Percentiles rank a stretch among this genome's conserved stretches.
Conservation (phyloP, 2,329 filamentous ascomycete genomes). For the Akanthomyces uredinophilus region DNA sequence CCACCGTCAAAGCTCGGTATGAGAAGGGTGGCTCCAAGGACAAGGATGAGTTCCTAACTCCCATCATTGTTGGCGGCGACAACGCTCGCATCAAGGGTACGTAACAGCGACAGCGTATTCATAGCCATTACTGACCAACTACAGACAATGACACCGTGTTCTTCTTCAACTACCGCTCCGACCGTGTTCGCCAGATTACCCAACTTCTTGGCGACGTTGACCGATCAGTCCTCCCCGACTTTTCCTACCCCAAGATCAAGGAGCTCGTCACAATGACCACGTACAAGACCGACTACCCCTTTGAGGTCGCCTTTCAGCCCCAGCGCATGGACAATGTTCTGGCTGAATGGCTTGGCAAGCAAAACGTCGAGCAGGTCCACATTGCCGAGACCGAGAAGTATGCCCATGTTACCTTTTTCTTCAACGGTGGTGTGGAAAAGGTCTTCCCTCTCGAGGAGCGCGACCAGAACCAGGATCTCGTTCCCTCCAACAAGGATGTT, state of each 20-base stretch:
- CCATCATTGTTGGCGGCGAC: slow-evolving; percentile 87
- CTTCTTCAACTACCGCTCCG: slow-evolving; percentile 99
- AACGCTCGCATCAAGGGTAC: slow-evolving; percentile 79
- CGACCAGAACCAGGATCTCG: slow-evolving; percentile 71
- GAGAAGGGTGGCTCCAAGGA: slow-evolving; percentile 62
- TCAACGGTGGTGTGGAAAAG: slow-evolving; percentile 98
- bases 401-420: slow-evolving; percentile 99
- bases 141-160: slow-evolving; percentile 88
- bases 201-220: slow-evolving; percentile 91
- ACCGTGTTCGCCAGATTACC: slow-evolving; percentile 92
- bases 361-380: slow-evolving; percentile 88
- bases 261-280: slow-evolving; percentile 91
- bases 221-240: slow-evolving; percentile 83
- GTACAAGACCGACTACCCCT: slow-evolving; percentile 94
- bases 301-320: slow-evolving; percentile 86
- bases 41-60: slow-evolving; percentile 97
- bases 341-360: slow-evolving; percentile 90
- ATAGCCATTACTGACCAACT: background rate
- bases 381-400: slow-evolving; percentile 99
- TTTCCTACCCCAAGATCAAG: slow-evolving; percentile 86
- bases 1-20: slow-evolving; percentile 83
- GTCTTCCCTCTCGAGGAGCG: slow-evolving; percentile 87
- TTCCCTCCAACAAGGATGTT: slow-evolving; percentile 84
- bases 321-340: slow-evolving; percentile 98
- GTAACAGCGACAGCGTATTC: slow-evolving; percentile 14